A percentile compares a stretch with the other conserved stretches of the same genome.
Conservation (phyloP, 768 basidiomycete genomes). For the Lentinula aciculospora region DNA sequence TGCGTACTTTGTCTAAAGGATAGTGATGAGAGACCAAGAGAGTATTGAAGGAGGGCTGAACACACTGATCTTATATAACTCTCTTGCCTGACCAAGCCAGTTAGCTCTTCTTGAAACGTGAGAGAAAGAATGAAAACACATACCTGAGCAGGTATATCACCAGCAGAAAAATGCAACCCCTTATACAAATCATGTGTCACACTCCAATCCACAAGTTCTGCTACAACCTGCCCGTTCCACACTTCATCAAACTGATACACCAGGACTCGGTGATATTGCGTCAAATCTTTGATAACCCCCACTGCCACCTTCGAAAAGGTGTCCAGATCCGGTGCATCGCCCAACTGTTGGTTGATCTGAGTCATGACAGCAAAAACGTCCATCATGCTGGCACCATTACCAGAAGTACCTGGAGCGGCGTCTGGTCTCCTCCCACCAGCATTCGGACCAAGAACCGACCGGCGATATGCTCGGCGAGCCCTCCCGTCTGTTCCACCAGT, state of each 20-base stretch:
- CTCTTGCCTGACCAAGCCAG: constrained; percentile 43
- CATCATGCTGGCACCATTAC: constrained; percentile 55
- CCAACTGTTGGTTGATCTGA: constrained; percentile 79
- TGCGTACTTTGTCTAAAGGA: constrained; percentile 61
- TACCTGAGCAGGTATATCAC: constrained; percentile 65
- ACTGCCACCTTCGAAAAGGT: constrained; percentile 69
- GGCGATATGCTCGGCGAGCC: neutral
- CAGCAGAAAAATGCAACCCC: constrained; percentile 66
- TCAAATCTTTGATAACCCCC: constrained; percentile 68
- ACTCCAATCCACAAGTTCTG: constrained; percentile 76
- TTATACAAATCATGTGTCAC: constrained; percentile 68
- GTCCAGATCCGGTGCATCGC: constrained; percentile 57
- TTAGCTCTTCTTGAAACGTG: too few species aligned
- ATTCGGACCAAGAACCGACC: constrained; percentile 6
- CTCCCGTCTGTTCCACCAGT: neutral
- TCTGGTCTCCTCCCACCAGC: neutral
- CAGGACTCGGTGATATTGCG: constrained; percentile 77
- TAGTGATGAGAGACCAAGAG: neutral
- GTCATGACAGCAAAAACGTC: constrained; percentile 74
- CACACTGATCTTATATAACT: constrained; percentile 63
- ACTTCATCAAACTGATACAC: constrained; percentile 78
- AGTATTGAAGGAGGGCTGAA: neutral
- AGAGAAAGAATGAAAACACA: too few species aligned
- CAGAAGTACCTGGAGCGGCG: constrained; percentile 6
- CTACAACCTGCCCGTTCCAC: constrained; percentile 77